These are phyloP conservation scores for Hirschioporus abietinus DNA, from an alignment of 768 basidiomycete genomes.

Conservation along the genomic window DNA sequence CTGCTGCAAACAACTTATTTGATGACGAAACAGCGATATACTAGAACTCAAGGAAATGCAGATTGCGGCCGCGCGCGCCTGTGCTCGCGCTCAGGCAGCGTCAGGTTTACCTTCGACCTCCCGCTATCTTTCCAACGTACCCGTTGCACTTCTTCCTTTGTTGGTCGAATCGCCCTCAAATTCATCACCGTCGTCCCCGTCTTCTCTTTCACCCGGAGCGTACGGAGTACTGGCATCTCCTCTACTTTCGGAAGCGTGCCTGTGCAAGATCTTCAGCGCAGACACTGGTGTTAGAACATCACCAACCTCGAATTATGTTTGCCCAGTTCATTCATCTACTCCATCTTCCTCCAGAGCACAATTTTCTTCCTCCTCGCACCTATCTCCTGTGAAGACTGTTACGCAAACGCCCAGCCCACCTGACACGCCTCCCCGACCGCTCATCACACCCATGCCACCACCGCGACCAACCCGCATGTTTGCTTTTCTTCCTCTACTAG, in stretches of 20 bases:
- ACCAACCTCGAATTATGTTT: background rate
- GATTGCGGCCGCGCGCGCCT: constrained; percentile 52
- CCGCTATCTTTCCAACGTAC: background rate
- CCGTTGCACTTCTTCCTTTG: background rate
- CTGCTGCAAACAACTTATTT: too few species aligned
- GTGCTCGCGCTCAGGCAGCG: background rate
- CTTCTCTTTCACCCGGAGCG: background rate
- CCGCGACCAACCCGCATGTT: constrained; percentile 1
- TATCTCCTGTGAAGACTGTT: background rate
- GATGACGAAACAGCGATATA: constrained; percentile 17
- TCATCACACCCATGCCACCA: background rate
- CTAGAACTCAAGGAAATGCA: constrained; percentile 69
- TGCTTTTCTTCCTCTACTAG: background rate
- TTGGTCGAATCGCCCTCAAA: background rate
- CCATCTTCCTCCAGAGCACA: background rate
- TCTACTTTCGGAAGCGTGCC: background rate
- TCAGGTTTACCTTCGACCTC: background rate
- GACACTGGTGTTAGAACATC: background rate
- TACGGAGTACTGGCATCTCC: background rate
- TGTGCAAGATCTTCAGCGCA: background rate
- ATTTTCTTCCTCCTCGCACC: background rate
- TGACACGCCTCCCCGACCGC: background rate
- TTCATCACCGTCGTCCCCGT: background rate
- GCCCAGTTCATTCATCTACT: background rate
- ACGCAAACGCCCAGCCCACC: background rate